Conservation (phyloP, 495 filamentous ascomycete genomes). For the Aspergillus bertholletiae region DNA sequence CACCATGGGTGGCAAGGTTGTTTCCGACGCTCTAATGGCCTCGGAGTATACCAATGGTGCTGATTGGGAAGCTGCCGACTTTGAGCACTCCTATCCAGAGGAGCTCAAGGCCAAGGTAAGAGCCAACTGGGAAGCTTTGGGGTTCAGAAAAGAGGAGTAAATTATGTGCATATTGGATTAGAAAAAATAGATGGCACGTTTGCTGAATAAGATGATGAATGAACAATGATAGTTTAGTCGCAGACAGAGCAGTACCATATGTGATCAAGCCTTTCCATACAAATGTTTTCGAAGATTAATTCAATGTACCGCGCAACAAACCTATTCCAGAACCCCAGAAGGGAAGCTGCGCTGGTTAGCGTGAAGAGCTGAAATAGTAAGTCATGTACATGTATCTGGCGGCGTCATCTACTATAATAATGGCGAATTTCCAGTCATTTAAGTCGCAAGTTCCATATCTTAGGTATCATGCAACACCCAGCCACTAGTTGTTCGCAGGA, state of each 20-base stretch:
- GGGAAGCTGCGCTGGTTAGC: no score
- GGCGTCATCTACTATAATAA: no score
- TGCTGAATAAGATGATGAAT: background rate
- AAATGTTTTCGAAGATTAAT: no score
- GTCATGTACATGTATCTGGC: no score
- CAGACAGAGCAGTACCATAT: background rate
- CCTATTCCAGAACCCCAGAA: no score
- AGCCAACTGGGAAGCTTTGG: slow-evolving; percentile 30
- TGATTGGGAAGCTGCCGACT: slow-evolving; percentile 32
- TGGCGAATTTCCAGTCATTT: no score
- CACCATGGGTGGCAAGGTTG: slow-evolving; percentile 29
- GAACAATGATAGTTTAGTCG: background rate
- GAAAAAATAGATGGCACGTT: background rate
- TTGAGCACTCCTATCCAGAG: slow-evolving; percentile 31
- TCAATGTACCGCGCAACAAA: no score
- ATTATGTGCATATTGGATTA: background rate
- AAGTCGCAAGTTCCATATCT: no score
- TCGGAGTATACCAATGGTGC: slow-evolving; percentile 30
- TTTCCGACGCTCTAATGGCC: slow-evolving; percentile 35
- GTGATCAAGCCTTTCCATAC: no score
- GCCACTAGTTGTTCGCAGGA: no score
- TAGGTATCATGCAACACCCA: no score
- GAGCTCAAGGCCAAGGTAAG: slow-evolving; percentile 32
- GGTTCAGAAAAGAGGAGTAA: slow-evolving; percentile 18
- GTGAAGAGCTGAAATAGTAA: background rate